Base-by-base conservation (phyloP, 2,329 filamentous ascomycete genomes). In the Amphichorda felina region DNA sequence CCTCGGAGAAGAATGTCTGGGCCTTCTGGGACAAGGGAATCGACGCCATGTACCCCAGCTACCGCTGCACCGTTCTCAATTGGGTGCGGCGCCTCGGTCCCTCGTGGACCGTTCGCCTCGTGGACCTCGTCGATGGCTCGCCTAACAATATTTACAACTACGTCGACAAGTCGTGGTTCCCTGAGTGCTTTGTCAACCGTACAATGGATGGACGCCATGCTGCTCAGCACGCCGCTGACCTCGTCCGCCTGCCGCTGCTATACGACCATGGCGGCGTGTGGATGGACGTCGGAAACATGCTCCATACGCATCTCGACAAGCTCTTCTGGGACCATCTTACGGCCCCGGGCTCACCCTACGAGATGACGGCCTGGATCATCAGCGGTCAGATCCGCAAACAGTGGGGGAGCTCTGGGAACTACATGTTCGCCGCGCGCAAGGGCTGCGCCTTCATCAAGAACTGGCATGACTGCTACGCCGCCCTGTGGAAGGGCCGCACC, bases 1-100 rank as follows among this genome's bases (percentile, higher is more conserved):
- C 49, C 1, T 57, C 55, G 0, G 59, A 64, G 35, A 61, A 58
- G 41, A 66, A 66, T 28, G 50, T 66, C 3, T 66, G 61, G 60
- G 59, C 60, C 2, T 61, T 62, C 38, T 66, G 61, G 61, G 53
- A 65, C 37, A 54, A 50, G 8, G 60, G 63, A 0, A 36, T 59
- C 0, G 34, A 46, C 4, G 38, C 39, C 7, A 62, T 63, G 51
- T 59, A 55, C 7, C 47, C 51, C 9, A 58, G 57, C 43, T 55
- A 53, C 31, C 50, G 51, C 29, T 46, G 48, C 17, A 65, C 59
- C 18, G 50, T 65, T 0, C 30, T 61, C 8, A 57, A 57, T 37
- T 66, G 61, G 63, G 56, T 61, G 11, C 53, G 57, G n/a, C 51
- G 54, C 15, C 57, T 60, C 1, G 56, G 57, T 0, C 50, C 48